phyloP scores from a whole-genome alignment of 108 stramenopile genomes.

The Mediolabrus comicus region DNA sequence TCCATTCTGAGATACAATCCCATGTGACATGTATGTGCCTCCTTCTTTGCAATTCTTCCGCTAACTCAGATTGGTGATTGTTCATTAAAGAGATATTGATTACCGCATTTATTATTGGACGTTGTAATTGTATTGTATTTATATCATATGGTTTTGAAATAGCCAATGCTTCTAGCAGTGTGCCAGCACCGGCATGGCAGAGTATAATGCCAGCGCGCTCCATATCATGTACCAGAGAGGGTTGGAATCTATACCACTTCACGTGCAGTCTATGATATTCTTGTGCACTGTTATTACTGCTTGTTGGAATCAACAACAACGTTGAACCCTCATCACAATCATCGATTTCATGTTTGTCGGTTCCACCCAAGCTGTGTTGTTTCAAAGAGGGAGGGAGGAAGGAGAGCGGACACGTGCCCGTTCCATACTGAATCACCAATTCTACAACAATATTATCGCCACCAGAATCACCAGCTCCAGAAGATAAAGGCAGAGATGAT shows the following conservation, averaged over 20 bases:
- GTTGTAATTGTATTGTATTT: slow-evolving; percentile 32
- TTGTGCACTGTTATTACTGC: not conserved
- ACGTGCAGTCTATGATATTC: slow-evolving; percentile 10
- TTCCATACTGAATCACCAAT: slow-evolving; percentile 80
- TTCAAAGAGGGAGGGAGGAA: slow-evolving; percentile 5
- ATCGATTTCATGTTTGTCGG: not conserved
- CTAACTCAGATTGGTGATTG: slow-evolving; percentile 95
- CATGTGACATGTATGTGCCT: slow-evolving; percentile 53
- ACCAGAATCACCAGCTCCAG: not conserved
- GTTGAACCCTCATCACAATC: slow-evolving; percentile 18
- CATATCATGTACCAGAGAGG: slow-evolving; percentile 80
- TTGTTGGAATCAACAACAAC: slow-evolving; percentile 17
- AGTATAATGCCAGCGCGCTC: slow-evolving; percentile 78
- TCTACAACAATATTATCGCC: slow-evolving; percentile 11
- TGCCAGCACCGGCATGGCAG: slow-evolving; percentile 94
- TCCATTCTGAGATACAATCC: slow-evolving; percentile 21
- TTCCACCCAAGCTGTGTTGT: not conserved
- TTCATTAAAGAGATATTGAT: slow-evolving; percentile 91
- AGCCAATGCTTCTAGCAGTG: slow-evolving; percentile 82
- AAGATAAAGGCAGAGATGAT: slow-evolving; percentile 6
- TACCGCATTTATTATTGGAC: slow-evolving; percentile 71
- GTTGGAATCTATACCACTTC: slow-evolving; percentile 73
- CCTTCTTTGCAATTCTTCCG: slow-evolving; percentile 73
- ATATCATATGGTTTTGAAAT: not conserved
- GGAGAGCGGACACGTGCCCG: slow-evolving; percentile 49